These are phyloP conservation scores for Hyphopichia homilentoma DNA, from an alignment of 805 yeast genomes.

Conservation along the genomic window DNA sequence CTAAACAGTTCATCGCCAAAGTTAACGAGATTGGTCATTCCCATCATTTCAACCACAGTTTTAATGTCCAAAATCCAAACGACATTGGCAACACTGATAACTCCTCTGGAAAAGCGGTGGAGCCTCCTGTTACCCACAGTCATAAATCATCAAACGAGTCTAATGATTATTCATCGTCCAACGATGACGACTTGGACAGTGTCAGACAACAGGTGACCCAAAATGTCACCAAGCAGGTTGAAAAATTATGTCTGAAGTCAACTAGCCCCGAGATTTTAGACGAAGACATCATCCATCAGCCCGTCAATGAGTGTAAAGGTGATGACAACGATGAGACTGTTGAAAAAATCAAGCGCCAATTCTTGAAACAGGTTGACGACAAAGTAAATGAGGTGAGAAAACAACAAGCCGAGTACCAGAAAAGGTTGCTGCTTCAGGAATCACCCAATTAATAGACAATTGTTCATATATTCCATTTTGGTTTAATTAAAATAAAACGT, in stretches of 20 bases:
- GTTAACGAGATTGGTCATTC: conserved; percentile 28
- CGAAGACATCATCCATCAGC: conserved; percentile 1
- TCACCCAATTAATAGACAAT: no score
- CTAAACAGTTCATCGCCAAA: conserved; percentile 27
- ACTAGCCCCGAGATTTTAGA: conserved; percentile 9
- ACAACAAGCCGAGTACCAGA: conserved; percentile 5
- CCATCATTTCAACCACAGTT: conserved; percentile 1
- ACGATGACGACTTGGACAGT: conserved; percentile 13
- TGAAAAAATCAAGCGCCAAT: conserved; percentile 19
- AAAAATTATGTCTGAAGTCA: conserved; percentile 15
- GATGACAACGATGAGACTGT: conserved; percentile 8
- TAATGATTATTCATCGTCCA: conserved; percentile 5
- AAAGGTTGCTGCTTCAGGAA: no score
- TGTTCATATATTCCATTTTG: no score
- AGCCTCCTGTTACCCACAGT: no score
- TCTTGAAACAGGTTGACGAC: conserved; percentile 24
- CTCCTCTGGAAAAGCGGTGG: not conserved
- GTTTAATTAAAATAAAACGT: no score
- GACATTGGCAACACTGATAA: not conserved
- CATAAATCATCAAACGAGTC: not conserved
- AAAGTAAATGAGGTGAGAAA: conserved; percentile 17
- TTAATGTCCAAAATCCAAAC: not conserved
- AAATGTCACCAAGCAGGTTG: conserved; percentile 28
- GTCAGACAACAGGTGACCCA: conserved; percentile 28
- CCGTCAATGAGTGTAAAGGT: not conserved